Percentiles rank a stretch among this genome's conserved stretches.
Evolutionary conservation across 1,284 basidiomycete species (phyloP).

Genomic region (Flammula alnicola): DNA sequence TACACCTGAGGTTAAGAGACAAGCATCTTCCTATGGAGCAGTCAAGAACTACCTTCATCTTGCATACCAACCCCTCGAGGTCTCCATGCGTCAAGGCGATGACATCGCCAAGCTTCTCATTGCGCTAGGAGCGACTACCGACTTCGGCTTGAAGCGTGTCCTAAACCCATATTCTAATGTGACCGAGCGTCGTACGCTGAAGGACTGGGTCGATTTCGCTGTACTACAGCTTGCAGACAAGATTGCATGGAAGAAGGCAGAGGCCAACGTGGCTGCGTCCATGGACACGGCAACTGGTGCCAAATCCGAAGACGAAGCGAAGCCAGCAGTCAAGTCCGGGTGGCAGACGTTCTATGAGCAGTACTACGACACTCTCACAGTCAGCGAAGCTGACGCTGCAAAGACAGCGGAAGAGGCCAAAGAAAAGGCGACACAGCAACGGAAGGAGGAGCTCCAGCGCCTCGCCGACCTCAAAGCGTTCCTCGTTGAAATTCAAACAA

Average conservation of each 20-base stretch:
- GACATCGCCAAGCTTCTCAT: conserved; percentile 48
- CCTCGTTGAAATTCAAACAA: conserved; percentile 38
- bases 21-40: conserved; percentile 23
- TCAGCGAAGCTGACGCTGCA: background rate
- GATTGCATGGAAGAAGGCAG: conserved; percentile 23
- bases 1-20: conserved; percentile 18
- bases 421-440: conserved; percentile 7
- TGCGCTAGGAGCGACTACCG: conserved; percentile 46
- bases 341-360: conserved; percentile 28
- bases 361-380: background rate
- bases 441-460: conserved; percentile 20
- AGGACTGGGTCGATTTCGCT: conserved; percentile 47
- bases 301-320: conserved; percentile 1
- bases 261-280: conserved; percentile 3
- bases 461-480: conserved; percentile 37
- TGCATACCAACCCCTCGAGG: conserved; percentile 44
- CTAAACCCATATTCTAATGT: conserved; percentile 21
- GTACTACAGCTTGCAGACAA: conserved; percentile 28
- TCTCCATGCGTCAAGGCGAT: conserved; percentile 42
- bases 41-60: conserved; percentile 30
- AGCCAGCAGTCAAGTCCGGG: conserved; percentile 12
- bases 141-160: conserved; percentile 35
- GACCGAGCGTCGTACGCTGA: conserved; percentile 32
- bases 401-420: background rate
- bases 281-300: background rate